A percentile compares a stretch with the other conserved stretches of the same genome.
Evolutionary conservation across 208 protist species (phyloP).

Genomic region (Crithidia sp.): DNA sequence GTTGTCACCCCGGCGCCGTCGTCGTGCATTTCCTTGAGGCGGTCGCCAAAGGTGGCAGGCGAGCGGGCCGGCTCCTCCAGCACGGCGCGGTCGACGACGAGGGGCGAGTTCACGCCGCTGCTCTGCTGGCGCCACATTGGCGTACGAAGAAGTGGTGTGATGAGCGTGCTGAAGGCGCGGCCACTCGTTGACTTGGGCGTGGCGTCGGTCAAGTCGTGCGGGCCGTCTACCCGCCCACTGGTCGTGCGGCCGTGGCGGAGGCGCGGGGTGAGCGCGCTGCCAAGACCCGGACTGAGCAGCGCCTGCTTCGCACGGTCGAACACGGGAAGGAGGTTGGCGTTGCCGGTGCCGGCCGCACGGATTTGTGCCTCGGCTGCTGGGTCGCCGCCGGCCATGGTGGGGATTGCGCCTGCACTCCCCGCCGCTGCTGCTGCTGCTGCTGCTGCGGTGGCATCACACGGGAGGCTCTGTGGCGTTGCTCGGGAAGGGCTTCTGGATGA

Average conservation of each 20-base stretch:
- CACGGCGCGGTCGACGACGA: constrained; percentile 11
- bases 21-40: neutral
- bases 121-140: constrained; percentile 7
- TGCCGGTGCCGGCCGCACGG: neutral
- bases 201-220: neutral
- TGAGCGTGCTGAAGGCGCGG: neutral
- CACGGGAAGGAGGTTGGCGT: neutral
- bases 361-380: constrained; percentile 10
- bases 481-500: constrained; percentile 7
- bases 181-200: neutral
- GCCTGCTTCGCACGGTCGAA: constrained; percentile 18
- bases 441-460: neutral
- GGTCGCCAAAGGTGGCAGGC: constrained; percentile 15
- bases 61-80: constrained; percentile 20
- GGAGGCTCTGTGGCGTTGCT: neutral
- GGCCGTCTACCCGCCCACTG: neutral
- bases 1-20: constrained; percentile 2
- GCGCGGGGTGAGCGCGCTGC: neutral
- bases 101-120: constrained; percentile 11
- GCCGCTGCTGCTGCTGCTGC: too few relatives aligned
- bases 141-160: constrained; percentile 17
- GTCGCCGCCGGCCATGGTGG: neutral
- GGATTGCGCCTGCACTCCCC: too few relatives aligned
- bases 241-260: neutral
- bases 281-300: constrained; percentile 5